Evolutionary conservation across 2,329 filamentous ascomycete genomes (phyloP).

Genomic region (Penicillium digitatum): DNA sequence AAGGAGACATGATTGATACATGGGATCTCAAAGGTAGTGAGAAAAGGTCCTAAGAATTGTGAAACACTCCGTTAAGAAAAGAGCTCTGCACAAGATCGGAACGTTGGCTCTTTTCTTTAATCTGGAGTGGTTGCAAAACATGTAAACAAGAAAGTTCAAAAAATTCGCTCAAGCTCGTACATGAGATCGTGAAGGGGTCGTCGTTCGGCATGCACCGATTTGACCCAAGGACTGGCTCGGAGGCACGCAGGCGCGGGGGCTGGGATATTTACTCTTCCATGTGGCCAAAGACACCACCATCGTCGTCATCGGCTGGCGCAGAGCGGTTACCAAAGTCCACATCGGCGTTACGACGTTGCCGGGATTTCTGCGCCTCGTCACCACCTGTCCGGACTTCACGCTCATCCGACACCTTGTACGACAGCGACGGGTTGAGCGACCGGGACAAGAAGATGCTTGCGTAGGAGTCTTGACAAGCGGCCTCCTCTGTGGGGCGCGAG

Average conservation of each 20-base stretch:
- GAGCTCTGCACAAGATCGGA: not conserved
- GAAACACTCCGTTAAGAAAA: conserved; percentile 16
- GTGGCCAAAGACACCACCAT: conserved; percentile 89
- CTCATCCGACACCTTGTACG: conserved; percentile 49
- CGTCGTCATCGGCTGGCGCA: conserved; percentile 76
- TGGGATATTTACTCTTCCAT: conserved; percentile 74
- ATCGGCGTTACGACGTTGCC: conserved; percentile 36
- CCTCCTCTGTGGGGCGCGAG: conserved; percentile 36
- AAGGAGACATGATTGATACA: conserved; percentile 27
- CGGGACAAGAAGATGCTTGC: conserved; percentile 42
- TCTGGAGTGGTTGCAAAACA: conserved; percentile 17
- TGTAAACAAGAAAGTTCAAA: conserved; percentile 28
- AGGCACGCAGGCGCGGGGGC: not conserved
- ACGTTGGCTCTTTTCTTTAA: not conserved
- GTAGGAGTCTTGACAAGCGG: conserved; percentile 35
- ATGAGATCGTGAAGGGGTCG: conserved; percentile 33
- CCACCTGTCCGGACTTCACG: conserved; percentile 67
- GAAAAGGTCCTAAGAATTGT: conserved; percentile 18
- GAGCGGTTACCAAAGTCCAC: conserved; percentile 35
- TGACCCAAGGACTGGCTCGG: conserved; percentile 6
- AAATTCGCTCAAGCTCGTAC: conserved; percentile 40
- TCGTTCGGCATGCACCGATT: conserved; percentile 15
- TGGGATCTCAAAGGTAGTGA: conserved; percentile 15
- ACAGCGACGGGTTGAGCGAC: conserved; percentile 44
- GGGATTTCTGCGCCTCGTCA: conserved; percentile 43